Conservation (phyloP, 352 stramenopile species). For the Phytophthora multivora region DNA sequence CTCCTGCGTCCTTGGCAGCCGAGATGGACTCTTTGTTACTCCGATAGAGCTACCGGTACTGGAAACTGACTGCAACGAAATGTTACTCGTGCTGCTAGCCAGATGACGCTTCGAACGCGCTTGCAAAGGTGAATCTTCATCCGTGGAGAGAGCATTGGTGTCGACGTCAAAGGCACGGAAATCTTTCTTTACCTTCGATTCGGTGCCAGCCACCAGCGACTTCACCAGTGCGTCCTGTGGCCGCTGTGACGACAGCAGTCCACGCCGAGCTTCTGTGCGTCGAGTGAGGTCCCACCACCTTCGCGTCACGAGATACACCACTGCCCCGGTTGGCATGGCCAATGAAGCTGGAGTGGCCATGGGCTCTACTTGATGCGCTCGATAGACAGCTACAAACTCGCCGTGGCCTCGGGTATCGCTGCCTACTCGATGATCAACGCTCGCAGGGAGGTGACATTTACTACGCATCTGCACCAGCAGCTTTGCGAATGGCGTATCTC, state of each 20-base stretch:
- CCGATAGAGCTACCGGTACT: constrained; percentile 5
- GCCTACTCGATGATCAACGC: constrained; percentile 12
- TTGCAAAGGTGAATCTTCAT: constrained; percentile 1
- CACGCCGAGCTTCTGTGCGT: constrained; percentile 54
- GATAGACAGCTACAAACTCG: constrained; percentile 44
- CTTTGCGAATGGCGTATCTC: constrained; percentile 39
- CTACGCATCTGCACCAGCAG: constrained; percentile 49
- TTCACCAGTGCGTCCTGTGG: constrained; percentile 53
- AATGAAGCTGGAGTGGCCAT: constrained; percentile 34
- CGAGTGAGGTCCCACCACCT: constrained; percentile 64
- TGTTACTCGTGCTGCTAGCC: constrained; percentile 16
- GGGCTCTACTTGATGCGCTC: constrained; percentile 48
- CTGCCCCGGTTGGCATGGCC: constrained; percentile 43
- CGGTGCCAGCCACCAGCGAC: constrained; percentile 42
- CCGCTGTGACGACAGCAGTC: constrained; percentile 51
- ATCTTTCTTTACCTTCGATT: constrained; percentile 52
- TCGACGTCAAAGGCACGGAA: constrained; percentile 8
- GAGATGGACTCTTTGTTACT: constrained; percentile 11
- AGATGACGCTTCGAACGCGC: constrained; percentile 12
- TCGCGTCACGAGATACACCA: constrained; percentile 54
- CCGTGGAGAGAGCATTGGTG: not conserved
- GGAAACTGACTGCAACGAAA: constrained; percentile 1
- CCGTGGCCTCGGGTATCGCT: constrained; percentile 12
- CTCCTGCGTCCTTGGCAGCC: constrained; percentile 9
- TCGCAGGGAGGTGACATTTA: constrained; percentile 37